Evolutionary conservation across 2,329 filamentous ascomycete genomes (phyloP).

Genomic region (Neophaeococcomyces mojaviensis): DNA sequence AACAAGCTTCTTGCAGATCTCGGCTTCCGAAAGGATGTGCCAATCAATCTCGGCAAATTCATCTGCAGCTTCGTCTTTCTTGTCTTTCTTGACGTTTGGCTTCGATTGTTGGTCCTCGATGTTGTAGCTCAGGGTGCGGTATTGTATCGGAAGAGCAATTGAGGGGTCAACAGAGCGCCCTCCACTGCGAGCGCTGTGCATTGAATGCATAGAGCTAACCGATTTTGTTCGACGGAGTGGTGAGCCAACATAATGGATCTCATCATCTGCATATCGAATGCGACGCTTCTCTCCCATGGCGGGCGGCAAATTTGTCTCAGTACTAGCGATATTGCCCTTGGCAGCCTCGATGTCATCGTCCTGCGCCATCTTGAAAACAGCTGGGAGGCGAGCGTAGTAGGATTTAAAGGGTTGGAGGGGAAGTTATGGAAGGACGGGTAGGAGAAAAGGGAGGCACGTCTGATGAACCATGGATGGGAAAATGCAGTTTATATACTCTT

Average conservation of each 20-base stretch:
- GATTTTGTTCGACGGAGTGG: conserved; percentile 12
- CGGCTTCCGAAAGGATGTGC: conserved; percentile 54
- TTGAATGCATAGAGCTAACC: conserved; percentile 14
- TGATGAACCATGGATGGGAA: no score
- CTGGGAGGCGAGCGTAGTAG: no score
- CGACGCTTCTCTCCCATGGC: conserved; percentile 16
- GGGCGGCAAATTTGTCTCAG: conserved; percentile 13
- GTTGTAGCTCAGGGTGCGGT: conserved; percentile 37
- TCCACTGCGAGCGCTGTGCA: conserved; percentile 18
- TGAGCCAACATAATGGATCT: conserved; percentile 12
- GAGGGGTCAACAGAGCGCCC: conserved; percentile 22
- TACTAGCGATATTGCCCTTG: not conserved
- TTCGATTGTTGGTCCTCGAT: conserved; percentile 48
- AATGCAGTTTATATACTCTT: no score
- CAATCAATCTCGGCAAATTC: conserved; percentile 58
- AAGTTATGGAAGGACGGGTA: no score
- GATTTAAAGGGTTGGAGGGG: no score
- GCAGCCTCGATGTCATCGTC: conserved; percentile 2
- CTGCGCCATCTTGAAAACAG: not conserved
- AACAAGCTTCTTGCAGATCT: conserved; percentile 53
- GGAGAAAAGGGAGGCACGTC: no score
- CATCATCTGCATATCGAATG: conserved; percentile 19
- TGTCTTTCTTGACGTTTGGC: conserved; percentile 37
- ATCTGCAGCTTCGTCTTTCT: conserved; percentile 22
- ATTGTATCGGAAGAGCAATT: conserved; percentile 26